These are phyloP conservation scores for Tilletia walkeri DNA, from an alignment of 1,284 basidiomycete genomes.

Conservation along the genomic window DNA sequence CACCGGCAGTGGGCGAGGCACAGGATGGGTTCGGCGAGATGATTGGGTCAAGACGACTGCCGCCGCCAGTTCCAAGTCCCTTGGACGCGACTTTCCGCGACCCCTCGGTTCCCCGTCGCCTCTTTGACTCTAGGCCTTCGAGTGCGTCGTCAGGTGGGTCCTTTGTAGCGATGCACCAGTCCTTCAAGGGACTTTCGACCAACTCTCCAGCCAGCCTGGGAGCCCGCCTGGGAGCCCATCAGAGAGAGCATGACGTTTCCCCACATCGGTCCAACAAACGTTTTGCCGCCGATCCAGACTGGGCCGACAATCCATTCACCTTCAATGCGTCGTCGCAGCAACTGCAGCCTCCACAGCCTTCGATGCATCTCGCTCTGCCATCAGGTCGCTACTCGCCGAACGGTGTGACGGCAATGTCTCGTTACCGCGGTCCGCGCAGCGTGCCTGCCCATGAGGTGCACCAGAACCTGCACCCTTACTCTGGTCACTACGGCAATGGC, in stretches of 20 bases:
- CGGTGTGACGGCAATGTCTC: neutral
- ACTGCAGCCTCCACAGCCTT: neutral
- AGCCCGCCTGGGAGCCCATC: neutral
- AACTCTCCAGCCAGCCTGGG: neutral
- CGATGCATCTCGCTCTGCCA: neutral
- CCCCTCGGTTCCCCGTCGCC: neutral
- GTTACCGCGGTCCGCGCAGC: neutral
- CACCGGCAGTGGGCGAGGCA: too few relatives aligned
- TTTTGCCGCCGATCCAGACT: slow-evolving; percentile 9
- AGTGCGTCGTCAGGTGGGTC: slow-evolving; percentile 1
- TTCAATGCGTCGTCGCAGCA: neutral
- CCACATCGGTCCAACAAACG: slow-evolving; percentile 9
- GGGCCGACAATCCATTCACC: neutral
- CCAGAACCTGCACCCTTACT: neutral
- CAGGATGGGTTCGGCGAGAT: neutral
- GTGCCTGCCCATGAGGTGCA: slow-evolving; percentile 15
- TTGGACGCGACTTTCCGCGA: neutral
- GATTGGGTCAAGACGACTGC: neutral
- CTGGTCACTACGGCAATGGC: neutral
- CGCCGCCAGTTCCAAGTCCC: neutral
- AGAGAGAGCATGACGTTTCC: neutral
- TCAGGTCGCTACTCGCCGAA: neutral
- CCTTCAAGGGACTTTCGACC: slow-evolving; percentile 3
- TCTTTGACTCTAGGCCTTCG: neutral
- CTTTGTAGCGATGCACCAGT: slow-evolving; percentile 10